A percentile compares a stretch with the other conserved stretches of the same genome.
phyloP scores from a whole-genome alignment of 2,329 filamentous ascomycete species.

The Colletotrichum agaves region DNA sequence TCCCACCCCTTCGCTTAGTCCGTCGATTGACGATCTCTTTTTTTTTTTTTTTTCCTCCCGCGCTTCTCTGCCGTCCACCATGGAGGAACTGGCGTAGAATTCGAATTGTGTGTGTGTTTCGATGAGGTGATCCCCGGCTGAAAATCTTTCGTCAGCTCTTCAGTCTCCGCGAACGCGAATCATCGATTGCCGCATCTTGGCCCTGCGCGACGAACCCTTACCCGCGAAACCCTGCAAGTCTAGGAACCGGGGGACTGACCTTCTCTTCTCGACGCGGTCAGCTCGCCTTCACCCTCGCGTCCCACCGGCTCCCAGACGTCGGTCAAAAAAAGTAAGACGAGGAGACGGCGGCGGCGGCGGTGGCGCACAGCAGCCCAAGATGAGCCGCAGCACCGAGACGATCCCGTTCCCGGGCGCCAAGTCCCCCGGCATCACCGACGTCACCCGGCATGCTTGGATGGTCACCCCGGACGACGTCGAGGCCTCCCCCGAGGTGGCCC shows the following conservation, averaged over 20 bases:
- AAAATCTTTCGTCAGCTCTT: background rate
- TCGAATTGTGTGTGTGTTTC: background rate
- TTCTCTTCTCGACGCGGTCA: background rate
- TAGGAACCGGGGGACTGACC: background rate
- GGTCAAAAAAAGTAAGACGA: constrained; percentile 21
- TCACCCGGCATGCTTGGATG: constrained; percentile 34
- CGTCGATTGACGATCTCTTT: background rate
- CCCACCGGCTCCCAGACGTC: background rate
- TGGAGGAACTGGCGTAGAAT: background rate
- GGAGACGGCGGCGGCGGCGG: background rate
- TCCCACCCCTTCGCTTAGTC: background rate
- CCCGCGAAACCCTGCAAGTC: background rate
- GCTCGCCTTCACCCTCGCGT: constrained; percentile 7
- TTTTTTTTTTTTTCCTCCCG: no score
- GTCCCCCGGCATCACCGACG: constrained; percentile 34
- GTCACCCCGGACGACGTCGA: constrained; percentile 35
- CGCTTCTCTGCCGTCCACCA: background rate
- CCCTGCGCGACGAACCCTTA: background rate
- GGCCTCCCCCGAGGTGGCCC: background rate
- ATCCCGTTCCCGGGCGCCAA: constrained; percentile 35
- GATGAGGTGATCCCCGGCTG: background rate
- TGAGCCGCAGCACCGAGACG: constrained; percentile 31
- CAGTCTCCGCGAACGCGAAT: background rate
- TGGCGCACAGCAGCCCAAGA: background rate
- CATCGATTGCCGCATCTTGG: background rate